These are phyloP conservation scores for Crithidia expoeki DNA, from an alignment of 208 protist genomes.

Conservation along the genomic window DNA sequence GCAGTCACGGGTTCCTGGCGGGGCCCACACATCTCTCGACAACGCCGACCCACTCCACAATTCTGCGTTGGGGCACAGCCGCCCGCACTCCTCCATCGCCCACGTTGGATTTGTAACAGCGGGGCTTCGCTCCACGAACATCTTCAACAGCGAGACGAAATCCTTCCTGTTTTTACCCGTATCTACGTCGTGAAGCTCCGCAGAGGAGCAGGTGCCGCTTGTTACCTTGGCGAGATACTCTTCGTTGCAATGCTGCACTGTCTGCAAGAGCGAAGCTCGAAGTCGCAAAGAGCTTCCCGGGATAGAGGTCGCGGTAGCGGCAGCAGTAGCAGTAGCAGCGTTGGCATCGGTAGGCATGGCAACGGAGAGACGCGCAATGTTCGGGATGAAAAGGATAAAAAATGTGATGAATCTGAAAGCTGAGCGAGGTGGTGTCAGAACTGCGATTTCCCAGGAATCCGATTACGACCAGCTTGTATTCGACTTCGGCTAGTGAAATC, in stretches of 20 bases:
- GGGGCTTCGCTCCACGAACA: conserved; percentile 14
- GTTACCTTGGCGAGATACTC: not conserved
- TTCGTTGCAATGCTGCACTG: conserved; percentile 15
- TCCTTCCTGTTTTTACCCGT: too few relatives aligned
- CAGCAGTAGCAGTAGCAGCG: not conserved
- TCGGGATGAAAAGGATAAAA: not conserved
- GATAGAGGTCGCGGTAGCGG: not conserved
- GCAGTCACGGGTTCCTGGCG: conserved; percentile 62
- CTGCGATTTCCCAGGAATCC: too few relatives aligned
- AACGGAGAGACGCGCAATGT: too few relatives aligned
- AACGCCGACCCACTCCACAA: conserved; percentile 66
- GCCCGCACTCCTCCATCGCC: conserved; percentile 85
- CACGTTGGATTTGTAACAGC: conserved; percentile 57
- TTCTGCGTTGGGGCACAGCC: conserved; percentile 43
- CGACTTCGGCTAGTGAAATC: too few relatives aligned
- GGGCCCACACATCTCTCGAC: conserved; percentile 62
- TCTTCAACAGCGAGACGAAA: not conserved
- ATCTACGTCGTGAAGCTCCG: not conserved
- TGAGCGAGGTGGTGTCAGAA: too few relatives aligned
- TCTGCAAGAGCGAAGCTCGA: conserved; percentile 19
- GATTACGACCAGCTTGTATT: too few relatives aligned
- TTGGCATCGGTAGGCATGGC: not conserved
- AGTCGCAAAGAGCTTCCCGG: conserved; percentile 8
- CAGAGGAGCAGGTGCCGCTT: not conserved
- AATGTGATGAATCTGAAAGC: too few relatives aligned